Conservation (phyloP, 1,139 yeast genomes). For the Candida buenavistaensis region DNA sequence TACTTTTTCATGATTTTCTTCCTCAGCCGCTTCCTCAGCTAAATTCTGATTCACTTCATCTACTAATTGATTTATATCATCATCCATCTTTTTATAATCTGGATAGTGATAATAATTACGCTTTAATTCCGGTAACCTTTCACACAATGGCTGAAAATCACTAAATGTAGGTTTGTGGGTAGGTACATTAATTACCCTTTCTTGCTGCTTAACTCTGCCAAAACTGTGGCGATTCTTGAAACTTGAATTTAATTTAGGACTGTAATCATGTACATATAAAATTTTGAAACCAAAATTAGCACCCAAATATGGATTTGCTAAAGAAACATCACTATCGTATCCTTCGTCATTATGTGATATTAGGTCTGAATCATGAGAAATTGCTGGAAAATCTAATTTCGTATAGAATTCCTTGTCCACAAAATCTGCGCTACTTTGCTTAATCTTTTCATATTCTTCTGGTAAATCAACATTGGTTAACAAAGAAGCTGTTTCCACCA, state of each 20-base stretch:
- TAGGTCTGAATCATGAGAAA: slow-evolving; percentile 9
- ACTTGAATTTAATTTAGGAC: slow-evolving; percentile 10
- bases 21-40: slow-evolving; percentile 2
- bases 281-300: slow-evolving; percentile 54
- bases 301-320: slow-evolving; percentile 52
- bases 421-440: slow-evolving; percentile 12
- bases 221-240: slow-evolving; percentile 11
- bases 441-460: slow-evolving; percentile 23
- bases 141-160: slow-evolving; percentile 28
- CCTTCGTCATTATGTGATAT: slow-evolving; percentile 27
- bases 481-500: slow-evolving; percentile 40
- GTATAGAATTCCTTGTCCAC: slow-evolving; percentile 23
- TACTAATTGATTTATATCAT: slow-evolving; percentile 20
- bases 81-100: slow-evolving; percentile 18
- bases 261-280: slow-evolving; percentile 27
- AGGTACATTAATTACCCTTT: slow-evolving; percentile 26
- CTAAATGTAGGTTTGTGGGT: slow-evolving; percentile 30
- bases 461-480: slow-evolving; percentile 27
- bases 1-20: too few relatives aligned
- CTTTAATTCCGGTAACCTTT: slow-evolving; percentile 29
- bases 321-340: slow-evolving; percentile 48
- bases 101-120: slow-evolving; percentile 34
- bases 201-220: slow-evolving; percentile 7
- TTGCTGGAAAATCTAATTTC: slow-evolving; percentile 37
- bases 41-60: slow-evolving; percentile 14